Conservation (phyloP, 306 rosid genomes). For the Lathyrus aphaca region DNA sequence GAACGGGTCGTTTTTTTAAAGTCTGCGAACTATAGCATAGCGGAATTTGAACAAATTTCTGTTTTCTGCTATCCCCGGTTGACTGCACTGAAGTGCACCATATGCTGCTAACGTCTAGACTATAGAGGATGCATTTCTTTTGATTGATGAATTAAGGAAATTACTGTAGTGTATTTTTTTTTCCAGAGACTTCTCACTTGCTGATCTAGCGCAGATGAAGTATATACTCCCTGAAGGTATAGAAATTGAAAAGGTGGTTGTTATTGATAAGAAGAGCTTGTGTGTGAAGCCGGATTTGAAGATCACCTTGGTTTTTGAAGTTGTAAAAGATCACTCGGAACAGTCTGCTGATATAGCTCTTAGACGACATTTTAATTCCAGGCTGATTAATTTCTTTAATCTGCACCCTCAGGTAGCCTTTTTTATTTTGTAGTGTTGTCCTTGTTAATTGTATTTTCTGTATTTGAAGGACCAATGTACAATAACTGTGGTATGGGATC, state of each 20-base stretch:
- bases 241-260: slow-evolving; percentile 48
- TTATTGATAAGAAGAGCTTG: slow-evolving; percentile 56
- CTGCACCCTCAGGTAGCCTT: slow-evolving; percentile 62
- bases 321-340: slow-evolving; percentile 47
- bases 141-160: slow-evolving; percentile 9
- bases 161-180: slow-evolving; percentile 35
- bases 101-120: background rate
- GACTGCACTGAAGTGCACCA: background rate
- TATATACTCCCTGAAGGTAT: slow-evolving; percentile 66
- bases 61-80: background rate
- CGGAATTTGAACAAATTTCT: background rate
- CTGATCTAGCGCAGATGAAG: slow-evolving; percentile 68
- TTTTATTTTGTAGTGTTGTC: slow-evolving; percentile 2
- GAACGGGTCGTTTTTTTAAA: no score
- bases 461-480: background rate
- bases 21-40: background rate
- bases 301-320: slow-evolving; percentile 56
- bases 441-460: background rate
- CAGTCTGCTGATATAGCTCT: slow-evolving; percentile 54
- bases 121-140: background rate
- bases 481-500: slow-evolving; percentile 18
- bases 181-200: slow-evolving; percentile 56
- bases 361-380: slow-evolving; percentile 50
- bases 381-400: slow-evolving; percentile 51
- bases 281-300: slow-evolving; percentile 66